A percentile compares a stretch with the other conserved stretches of the same genome.
Evolutionary conservation across 2,329 filamentous ascomycete species (phyloP).

Genomic region (Colletotrichum australisinense): DNA sequence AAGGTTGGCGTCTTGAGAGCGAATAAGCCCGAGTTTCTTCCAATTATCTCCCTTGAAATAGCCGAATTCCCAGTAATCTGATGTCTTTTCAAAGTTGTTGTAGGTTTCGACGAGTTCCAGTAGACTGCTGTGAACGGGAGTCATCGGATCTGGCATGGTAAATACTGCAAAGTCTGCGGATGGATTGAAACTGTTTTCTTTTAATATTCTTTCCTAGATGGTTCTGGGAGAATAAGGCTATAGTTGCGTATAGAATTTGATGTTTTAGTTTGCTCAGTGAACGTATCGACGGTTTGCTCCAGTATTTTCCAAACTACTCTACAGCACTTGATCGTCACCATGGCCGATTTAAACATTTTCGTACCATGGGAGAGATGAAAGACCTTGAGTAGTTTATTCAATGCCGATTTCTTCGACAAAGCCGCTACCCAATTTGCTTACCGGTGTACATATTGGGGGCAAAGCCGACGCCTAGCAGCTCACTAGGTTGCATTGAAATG

Average conservation of each 20-base stretch:
- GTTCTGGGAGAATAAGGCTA: neutral
- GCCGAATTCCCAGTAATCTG: neutral
- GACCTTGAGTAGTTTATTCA: neutral
- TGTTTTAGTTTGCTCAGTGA: neutral
- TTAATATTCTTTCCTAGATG: neutral
- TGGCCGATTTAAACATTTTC: neutral
- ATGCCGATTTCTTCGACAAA: neutral
- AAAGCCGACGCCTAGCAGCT: neutral
- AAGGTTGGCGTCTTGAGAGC: too few species aligned
- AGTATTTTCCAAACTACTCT: neutral
- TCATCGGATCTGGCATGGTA: neutral
- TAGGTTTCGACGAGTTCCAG: fast-evolving
- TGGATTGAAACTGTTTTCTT: neutral
- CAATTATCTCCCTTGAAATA: too few species aligned
- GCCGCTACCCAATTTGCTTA: neutral
- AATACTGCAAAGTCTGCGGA: fast-evolving
- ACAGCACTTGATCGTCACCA: neutral
- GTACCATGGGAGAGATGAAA: neutral
- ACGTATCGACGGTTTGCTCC: neutral
- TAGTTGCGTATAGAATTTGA: neutral
- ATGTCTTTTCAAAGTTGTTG: neutral
- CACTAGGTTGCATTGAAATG: neutral
- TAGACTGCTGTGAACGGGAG: neutral
- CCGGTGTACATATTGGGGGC: neutral
- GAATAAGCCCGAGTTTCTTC: too few species aligned